Conservation (phyloP, 2,329 filamentous ascomycete genomes). For the Aspergillus persii region DNA sequence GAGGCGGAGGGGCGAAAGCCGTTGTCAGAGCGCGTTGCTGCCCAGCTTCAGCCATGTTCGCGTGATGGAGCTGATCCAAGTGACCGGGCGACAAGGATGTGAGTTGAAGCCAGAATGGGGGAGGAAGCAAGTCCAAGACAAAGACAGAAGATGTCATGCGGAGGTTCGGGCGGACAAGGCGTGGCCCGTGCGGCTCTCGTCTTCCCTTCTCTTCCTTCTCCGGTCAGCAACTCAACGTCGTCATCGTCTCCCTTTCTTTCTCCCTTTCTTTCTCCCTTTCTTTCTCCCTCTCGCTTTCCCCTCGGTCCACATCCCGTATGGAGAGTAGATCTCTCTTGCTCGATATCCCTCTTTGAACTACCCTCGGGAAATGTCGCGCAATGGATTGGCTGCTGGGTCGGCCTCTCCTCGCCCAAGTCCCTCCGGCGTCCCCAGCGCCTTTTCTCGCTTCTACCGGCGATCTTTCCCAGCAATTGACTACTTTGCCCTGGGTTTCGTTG, state of each 20-base stretch:
- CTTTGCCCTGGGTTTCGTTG: slow-evolving; percentile 69
- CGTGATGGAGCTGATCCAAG: not conserved
- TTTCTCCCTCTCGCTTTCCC: not conserved
- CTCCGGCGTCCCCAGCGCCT: slow-evolving; percentile 45
- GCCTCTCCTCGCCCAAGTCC: slow-evolving; percentile 22
- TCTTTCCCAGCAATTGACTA: slow-evolving; percentile 88
- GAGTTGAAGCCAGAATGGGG: not conserved
- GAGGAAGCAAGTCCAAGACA: not conserved
- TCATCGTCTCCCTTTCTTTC: not conserved
- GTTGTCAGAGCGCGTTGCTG: slow-evolving; percentile 52
- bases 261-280: not conserved
- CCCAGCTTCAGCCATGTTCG: slow-evolving; percentile 59
- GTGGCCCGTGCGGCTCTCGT: slow-evolving; percentile 19
- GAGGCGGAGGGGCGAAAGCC: slow-evolving; percentile 80
- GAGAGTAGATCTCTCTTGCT: not conserved
- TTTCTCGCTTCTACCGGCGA: slow-evolving; percentile 58
- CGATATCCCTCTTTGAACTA: no score
- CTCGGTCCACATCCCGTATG: not conserved
- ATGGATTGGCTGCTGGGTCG: slow-evolving; percentile 24
- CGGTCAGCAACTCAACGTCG: not conserved
- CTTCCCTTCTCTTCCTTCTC: not conserved
- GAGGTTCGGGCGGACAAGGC: slow-evolving; percentile 8
- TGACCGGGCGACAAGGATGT: not conserved
- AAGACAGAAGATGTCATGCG: slow-evolving; percentile 7
- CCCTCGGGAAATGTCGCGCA: slow-evolving; percentile 28